Evolutionary conservation across 192 early-diverging fungal species (phyloP).

Genomic region (Mortierella hygrophila): DNA sequence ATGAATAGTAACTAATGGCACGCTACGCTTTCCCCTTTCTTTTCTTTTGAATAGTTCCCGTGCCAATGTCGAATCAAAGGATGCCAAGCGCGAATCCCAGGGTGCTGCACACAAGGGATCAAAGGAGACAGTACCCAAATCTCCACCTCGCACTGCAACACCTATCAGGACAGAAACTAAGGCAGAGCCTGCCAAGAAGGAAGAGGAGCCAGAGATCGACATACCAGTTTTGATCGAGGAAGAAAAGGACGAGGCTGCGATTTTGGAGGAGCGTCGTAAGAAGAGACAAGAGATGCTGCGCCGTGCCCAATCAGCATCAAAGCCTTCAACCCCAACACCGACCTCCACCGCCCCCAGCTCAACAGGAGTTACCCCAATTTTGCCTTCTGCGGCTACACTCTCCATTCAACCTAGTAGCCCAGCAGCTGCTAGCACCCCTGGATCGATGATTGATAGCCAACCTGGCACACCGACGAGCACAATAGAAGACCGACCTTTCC

Average conservation of each 20-base stretch:
- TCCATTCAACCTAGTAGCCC: slow-evolving; percentile 22
- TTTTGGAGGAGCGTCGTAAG: slow-evolving; percentile 89
- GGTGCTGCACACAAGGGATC: not conserved
- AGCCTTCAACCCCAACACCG: slow-evolving; percentile 43
- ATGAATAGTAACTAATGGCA: not conserved
- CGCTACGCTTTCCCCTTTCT: not conserved
- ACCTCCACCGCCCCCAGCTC: slow-evolving; percentile 15
- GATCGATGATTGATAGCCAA: slow-evolving; percentile 83
- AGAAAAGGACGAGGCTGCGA: slow-evolving; percentile 80
- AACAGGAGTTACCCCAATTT: slow-evolving; percentile 8
- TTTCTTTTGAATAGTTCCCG: not conserved
- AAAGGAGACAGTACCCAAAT: not conserved
- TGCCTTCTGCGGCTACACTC: slow-evolving; percentile 12
- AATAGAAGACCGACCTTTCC: slow-evolving; percentile 73
- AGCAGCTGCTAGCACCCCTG: slow-evolving; percentile 36
- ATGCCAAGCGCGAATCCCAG: not conserved
- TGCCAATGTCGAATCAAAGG: not conserved
- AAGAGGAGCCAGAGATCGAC: slow-evolving; percentile 24
- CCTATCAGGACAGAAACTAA: slow-evolving; percentile 10
- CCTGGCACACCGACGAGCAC: slow-evolving; percentile 79
- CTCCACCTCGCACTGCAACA: not conserved
- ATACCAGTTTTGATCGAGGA: slow-evolving; percentile 61
- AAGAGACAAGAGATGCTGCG: slow-evolving; percentile 81
- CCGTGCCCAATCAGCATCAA: slow-evolving; percentile 70
- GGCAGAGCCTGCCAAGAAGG: slow-evolving; percentile 20